These are phyloP conservation scores for Cordyceps pruinosa DNA, from an alignment of 2,329 filamentous ascomycete species.

Conservation along the genomic window DNA sequence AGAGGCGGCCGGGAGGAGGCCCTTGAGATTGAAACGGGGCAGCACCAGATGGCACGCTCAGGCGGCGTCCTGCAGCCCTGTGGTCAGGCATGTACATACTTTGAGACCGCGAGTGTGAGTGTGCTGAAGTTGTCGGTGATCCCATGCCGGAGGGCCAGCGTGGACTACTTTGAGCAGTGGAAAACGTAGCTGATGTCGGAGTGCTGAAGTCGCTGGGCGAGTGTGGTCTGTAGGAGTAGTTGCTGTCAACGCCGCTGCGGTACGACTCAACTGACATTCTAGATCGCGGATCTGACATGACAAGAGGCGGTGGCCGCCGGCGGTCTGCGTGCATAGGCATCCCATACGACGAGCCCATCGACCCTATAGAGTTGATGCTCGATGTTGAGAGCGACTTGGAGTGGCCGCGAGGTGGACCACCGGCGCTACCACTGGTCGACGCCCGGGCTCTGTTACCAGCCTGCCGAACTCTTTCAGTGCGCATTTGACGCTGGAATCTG, in stretches of 20 bases:
- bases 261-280: slow-evolving; percentile 64
- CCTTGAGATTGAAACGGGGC: slow-evolving; percentile 67
- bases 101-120: slow-evolving; percentile 59
- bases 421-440: slow-evolving; percentile 67
- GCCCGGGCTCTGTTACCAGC: slow-evolving; percentile 65
- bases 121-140: slow-evolving; percentile 64
- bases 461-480: slow-evolving; percentile 76
- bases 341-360: slow-evolving; percentile 58
- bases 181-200: slow-evolving; percentile 77
- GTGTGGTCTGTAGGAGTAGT: slow-evolving; percentile 56
- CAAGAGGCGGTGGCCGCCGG: slow-evolving; percentile 70
- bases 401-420: slow-evolving; percentile 68
- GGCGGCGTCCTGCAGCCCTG: slow-evolving; percentile 62
- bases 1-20: slow-evolving; percentile 48
- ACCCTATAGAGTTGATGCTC: slow-evolving; percentile 71
- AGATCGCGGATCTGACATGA: slow-evolving; percentile 68
- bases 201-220: slow-evolving; percentile 73
- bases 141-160: slow-evolving; percentile 60
- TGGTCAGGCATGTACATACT: slow-evolving; percentile 62
- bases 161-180: slow-evolving; percentile 69
- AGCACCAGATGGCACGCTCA: slow-evolving; percentile 72
- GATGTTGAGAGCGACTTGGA: slow-evolving; percentile 81
- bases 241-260: slow-evolving; percentile 54
- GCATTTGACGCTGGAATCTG: slow-evolving; percentile 83
- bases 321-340: slow-evolving; percentile 51